Evolutionary conservation across 2,329 filamentous ascomycete species (phyloP), one percentile per base, ranked within the genome.

Genomic region (Fusarium azukiicola): DNA sequence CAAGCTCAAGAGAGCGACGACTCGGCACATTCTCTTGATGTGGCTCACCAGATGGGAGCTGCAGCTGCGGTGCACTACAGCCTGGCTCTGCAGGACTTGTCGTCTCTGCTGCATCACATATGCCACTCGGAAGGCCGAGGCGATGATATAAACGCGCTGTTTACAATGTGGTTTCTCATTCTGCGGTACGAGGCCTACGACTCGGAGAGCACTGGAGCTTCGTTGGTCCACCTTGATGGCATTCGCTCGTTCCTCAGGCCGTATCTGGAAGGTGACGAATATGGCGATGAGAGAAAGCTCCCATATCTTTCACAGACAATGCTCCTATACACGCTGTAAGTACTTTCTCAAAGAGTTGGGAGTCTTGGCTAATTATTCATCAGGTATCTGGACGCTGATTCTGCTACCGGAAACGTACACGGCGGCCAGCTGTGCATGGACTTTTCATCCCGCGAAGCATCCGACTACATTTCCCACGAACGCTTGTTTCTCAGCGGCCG

Each of bases 101-200:
- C 80, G 1, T 74, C 72, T 42, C 38, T 81, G 3, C 16, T 81
- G 2, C 58, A 76, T 27, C 73, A 58, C 2, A 71, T 82, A 6
- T 81, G 78, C 6, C 71, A 73, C 21, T 75, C 74, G 0, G 46
- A 76, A 2, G 73, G 72, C 11, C 49, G 67, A 38, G 54, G 64
- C 1, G 42, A 49, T 6, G 80, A 81, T 32, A 63, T 82, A 5
- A 70, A 81, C 21, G 80, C 80, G 3, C 11, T 81, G 3, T 81
- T 81, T 36, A 63, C 75, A 1, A 82, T 81, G 80, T 81, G 80
- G 80, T 81, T 82, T 9, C 73, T 81, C 0, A 81, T 81, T 11
- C 12, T 81, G 3, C 61, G 71, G 8, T 81, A 79, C 1, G 80
- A 81, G 21, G 73, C 76, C 19, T 74, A 69, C 27, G 78, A 82